phyloP scores from a whole-genome alignment of 2,329 filamentous ascomycete species.

The Magnaporthiopsis rhizophila region DNA sequence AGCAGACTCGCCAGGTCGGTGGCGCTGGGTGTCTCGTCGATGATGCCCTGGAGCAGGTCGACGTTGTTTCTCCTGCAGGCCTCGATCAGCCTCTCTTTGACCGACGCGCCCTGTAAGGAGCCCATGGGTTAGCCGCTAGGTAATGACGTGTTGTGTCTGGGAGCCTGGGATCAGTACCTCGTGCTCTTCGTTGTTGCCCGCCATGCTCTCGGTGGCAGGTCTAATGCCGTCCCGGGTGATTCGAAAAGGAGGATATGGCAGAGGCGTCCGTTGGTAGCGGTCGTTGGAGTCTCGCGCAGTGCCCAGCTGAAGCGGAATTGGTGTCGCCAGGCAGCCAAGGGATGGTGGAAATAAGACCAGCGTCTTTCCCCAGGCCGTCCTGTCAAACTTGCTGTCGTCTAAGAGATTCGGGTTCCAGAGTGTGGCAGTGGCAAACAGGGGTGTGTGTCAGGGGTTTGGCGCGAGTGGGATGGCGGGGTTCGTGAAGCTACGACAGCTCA shows the following conservation, averaged over 20 bases:
- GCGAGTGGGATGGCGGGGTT: constrained; percentile 4
- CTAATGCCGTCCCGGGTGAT: background rate
- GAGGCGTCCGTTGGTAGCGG: background rate
- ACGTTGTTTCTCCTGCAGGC: constrained; percentile 90
- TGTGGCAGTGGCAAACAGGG: background rate
- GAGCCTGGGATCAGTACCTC: constrained; percentile 18
- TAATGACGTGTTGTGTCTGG: background rate
- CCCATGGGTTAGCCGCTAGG: background rate
- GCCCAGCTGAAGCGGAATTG: background rate
- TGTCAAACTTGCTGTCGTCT: background rate
- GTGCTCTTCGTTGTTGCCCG: constrained; percentile 22
- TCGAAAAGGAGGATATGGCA: background rate
- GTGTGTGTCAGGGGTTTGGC: constrained; percentile 1
- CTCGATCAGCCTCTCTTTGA: constrained; percentile 80
- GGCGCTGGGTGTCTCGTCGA: constrained; percentile 53
- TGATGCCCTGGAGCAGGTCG: constrained; percentile 69
- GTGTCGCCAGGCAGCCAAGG: background rate
- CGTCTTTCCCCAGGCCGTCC: background rate
- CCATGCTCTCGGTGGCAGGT: constrained; percentile 13
- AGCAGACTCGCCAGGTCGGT: constrained; percentile 64
- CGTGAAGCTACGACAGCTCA: constrained; percentile 10
- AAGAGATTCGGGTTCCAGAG: background rate
- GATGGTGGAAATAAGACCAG: too few species aligned
- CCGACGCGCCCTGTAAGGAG: constrained; percentile 64
- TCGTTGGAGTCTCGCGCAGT: background rate